phyloP scores from a whole-genome alignment of 345 rosid species.

The Salix suchowensis region DNA sequence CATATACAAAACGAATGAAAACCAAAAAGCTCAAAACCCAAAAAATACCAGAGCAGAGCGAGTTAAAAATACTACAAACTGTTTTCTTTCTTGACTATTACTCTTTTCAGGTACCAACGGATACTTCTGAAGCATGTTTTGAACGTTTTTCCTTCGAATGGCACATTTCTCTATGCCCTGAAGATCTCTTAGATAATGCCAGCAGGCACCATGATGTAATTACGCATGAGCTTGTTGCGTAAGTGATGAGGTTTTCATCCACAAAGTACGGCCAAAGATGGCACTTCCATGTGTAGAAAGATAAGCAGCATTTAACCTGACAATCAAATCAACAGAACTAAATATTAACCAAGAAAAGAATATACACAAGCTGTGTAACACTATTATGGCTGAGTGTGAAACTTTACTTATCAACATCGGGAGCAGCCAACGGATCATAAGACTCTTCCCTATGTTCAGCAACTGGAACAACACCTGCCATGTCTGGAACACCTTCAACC shows the following conservation, averaged over 20 bases:
- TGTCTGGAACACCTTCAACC: slow-evolving; percentile 74
- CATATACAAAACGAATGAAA: too few species aligned
- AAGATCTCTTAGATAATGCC: background rate
- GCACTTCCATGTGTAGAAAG: slow-evolving; percentile 72
- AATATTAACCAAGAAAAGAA: slow-evolving; percentile 10
- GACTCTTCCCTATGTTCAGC: slow-evolving; percentile 66
- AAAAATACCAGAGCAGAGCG: too few species aligned
- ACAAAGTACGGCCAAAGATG: slow-evolving; percentile 63
- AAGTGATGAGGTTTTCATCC: slow-evolving; percentile 60
- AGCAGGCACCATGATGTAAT: background rate
- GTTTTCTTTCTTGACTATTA: too few species aligned
- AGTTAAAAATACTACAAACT: too few species aligned
- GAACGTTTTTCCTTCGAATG: background rate
- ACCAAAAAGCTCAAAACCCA: too few species aligned
- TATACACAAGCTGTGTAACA: background rate
- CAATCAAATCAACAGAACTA: slow-evolving; percentile 19
- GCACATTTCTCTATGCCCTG: background rate
- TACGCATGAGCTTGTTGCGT: slow-evolving; percentile 35
- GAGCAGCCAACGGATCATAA: slow-evolving; percentile 78
- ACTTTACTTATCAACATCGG: slow-evolving; percentile 75
- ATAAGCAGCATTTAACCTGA: slow-evolving; percentile 74
- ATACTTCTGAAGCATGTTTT: background rate
- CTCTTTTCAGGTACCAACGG: background rate
- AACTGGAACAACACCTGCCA: slow-evolving; percentile 45
- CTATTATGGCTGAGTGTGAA: background rate